A percentile compares a stretch with the other conserved stretches of the same genome.
phyloP scores from a whole-genome alignment of 2,329 filamentous ascomycete species.

The Alternaria sp. region DNA sequence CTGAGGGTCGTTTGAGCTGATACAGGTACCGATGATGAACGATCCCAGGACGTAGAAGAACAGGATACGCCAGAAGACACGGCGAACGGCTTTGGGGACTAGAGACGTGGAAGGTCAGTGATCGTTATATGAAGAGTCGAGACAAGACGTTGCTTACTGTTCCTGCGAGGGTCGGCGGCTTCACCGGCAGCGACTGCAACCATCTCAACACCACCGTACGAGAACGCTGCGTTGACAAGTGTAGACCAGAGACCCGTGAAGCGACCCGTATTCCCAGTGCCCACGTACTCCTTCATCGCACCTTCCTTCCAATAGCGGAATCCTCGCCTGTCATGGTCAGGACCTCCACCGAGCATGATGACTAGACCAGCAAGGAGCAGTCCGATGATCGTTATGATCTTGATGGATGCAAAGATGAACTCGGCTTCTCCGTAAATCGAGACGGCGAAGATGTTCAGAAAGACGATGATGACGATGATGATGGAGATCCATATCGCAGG shows the following conservation, averaged over 20 bases:
- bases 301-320: slow-evolving; percentile 74
- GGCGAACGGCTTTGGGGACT: slow-evolving; percentile 60
- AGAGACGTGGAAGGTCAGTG: not conserved
- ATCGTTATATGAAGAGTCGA: not conserved
- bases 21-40: slow-evolving; percentile 65
- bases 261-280: slow-evolving; percentile 63
- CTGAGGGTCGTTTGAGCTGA: slow-evolving; percentile 60
- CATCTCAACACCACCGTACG: slow-evolving; percentile 47
- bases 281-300: slow-evolving; percentile 56
- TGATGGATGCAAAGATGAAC: slow-evolving; percentile 57
- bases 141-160: slow-evolving; percentile 49
- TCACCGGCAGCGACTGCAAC: slow-evolving; percentile 48
- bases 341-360: slow-evolving; percentile 47
- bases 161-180: slow-evolving; percentile 44
- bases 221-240: slow-evolving; percentile 60
- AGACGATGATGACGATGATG: slow-evolving; percentile 44
- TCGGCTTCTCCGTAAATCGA: slow-evolving; percentile 56
- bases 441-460: slow-evolving; percentile 46
- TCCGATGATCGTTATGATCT: slow-evolving; percentile 50
- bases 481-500: slow-evolving; percentile 44
- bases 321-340: slow-evolving; percentile 52
- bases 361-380: slow-evolving; percentile 39
- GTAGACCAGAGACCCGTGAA: slow-evolving; percentile 67
- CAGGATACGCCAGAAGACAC: slow-evolving; percentile 62
- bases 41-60: slow-evolving; percentile 62